A percentile compares a stretch with the other conserved stretches of the same genome.
These are phyloP conservation scores for Lecanicillium sp. DNA, from an alignment of 2,329 filamentous ascomycete species.

Conservation along the genomic window DNA sequence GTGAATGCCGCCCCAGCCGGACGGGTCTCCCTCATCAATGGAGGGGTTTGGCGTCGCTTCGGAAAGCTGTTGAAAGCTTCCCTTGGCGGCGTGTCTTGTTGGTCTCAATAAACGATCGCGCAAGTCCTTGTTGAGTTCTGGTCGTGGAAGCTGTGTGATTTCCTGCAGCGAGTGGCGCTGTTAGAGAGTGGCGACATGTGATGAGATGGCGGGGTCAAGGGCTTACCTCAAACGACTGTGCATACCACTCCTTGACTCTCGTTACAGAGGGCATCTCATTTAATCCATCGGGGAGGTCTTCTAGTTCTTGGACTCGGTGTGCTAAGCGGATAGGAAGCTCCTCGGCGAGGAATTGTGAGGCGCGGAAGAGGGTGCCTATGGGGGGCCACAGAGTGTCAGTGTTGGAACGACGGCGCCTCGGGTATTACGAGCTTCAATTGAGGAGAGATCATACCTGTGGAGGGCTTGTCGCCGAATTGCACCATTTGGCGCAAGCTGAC, in stretches of 20 bases:
- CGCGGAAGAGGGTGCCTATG: slow-evolving; percentile 86
- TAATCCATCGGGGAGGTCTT: slow-evolving; percentile 85
- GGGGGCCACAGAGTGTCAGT: neutral
- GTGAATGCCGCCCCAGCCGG: slow-evolving; percentile 42
- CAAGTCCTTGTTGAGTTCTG: slow-evolving; percentile 65
- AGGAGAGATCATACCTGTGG: slow-evolving; percentile 56
- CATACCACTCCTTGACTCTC: slow-evolving; percentile 96
- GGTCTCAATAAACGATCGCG: slow-evolving; percentile 71
- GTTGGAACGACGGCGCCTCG: neutral
- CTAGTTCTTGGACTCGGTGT: slow-evolving; percentile 91
- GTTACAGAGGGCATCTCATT: slow-evolving; percentile 97
- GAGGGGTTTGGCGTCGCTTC: slow-evolving; percentile 88
- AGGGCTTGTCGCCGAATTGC: slow-evolving; percentile 92
- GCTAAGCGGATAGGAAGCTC: slow-evolving; percentile 94
- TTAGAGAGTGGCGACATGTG: slow-evolving; percentile 3
- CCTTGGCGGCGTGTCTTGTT: slow-evolving; percentile 44
- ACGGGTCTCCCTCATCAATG: slow-evolving; percentile 74
- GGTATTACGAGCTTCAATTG: slow-evolving; percentile 30
- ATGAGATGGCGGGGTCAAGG: neutral
- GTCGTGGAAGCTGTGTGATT: slow-evolving; percentile 79
- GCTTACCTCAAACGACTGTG: slow-evolving; percentile 93
- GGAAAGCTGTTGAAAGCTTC: slow-evolving; percentile 56
- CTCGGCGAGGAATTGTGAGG: slow-evolving; percentile 96
- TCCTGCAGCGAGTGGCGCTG: slow-evolving; percentile 48
- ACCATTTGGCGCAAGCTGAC: slow-evolving; percentile 98